A percentile compares a stretch with the other conserved stretches of the same genome.
phyloP scores from a whole-genome alignment of 2,329 filamentous ascomycete species.

The Aspergillus caelatus region DNA sequence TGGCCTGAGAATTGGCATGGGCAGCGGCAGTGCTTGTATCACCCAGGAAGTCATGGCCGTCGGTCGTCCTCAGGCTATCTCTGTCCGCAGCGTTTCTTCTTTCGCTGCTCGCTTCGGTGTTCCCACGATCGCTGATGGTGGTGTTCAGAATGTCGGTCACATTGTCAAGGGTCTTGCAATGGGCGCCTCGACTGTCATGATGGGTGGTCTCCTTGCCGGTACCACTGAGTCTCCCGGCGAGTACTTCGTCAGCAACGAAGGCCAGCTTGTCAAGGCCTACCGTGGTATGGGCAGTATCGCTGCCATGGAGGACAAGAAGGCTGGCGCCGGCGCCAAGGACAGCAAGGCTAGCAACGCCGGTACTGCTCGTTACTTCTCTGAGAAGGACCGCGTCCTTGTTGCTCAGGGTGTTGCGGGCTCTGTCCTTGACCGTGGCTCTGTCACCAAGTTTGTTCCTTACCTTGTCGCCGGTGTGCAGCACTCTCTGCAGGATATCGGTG shows the following conservation, averaged over 20 bases:
- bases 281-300: constrained; percentile 99
- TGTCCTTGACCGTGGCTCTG: constrained; percentile 64
- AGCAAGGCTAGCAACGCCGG: constrained; percentile 78
- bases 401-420: constrained; percentile 91
- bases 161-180: constrained; percentile 97
- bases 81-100: constrained; percentile 84
- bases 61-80: constrained; percentile 89
- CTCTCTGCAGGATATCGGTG: constrained; percentile 92
- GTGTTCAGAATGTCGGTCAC: constrained; percentile 97
- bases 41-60: constrained; percentile 99
- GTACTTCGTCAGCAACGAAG: constrained; percentile 93
- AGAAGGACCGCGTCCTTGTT: constrained; percentile 91
- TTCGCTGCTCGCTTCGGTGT: constrained; percentile 95
- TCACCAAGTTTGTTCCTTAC: constrained; percentile 96
- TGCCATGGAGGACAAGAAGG: constrained; percentile 99
- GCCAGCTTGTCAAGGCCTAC: constrained; percentile 98
- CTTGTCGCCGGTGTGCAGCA: constrained; percentile 95
- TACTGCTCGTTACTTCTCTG: constrained; percentile 97
- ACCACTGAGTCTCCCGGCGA: constrained; percentile 97
- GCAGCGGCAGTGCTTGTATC: constrained; percentile 95
- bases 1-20: constrained; percentile 98
- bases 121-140: constrained; percentile 96
- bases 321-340: constrained; percentile 72
- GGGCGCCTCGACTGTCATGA: constrained; percentile 96
- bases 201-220: constrained; percentile 95